Percentiles rank a stretch among this genome's conserved stretches.
phyloP scores from a whole-genome alignment of 2,329 filamentous ascomycete genomes.

The Stachybotrys echinatus region DNA sequence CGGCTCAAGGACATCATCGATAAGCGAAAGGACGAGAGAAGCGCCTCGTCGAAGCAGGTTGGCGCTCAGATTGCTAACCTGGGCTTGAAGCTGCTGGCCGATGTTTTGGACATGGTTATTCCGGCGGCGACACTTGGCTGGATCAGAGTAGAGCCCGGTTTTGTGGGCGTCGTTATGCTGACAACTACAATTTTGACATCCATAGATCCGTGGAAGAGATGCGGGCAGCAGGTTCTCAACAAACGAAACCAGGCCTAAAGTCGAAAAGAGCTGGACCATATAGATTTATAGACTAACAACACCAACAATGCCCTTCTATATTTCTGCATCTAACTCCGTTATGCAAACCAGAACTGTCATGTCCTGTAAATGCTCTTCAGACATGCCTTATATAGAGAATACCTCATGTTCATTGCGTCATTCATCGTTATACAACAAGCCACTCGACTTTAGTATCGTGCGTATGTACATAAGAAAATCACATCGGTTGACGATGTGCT shows the following conservation, averaged over 20 bases:
- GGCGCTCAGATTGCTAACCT: conserved; percentile 26
- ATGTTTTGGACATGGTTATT: conserved; percentile 57
- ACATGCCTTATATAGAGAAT: too few species aligned
- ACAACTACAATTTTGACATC: conserved; percentile 57
- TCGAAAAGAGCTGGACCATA: too few species aligned
- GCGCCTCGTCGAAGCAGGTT: conserved; percentile 21
- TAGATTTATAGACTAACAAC: too few species aligned
- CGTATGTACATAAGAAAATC: too few species aligned
- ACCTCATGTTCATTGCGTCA: too few species aligned
- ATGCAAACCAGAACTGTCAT: too few species aligned
- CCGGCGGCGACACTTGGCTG: conserved; percentile 58
- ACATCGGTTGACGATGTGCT: too few species aligned
- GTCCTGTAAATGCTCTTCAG: too few species aligned
- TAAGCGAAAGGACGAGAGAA: conserved; percentile 25
- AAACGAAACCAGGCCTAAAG: not conserved
- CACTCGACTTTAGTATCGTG: too few species aligned
- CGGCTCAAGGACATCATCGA: conserved; percentile 27
- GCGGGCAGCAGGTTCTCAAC: conserved; percentile 20
- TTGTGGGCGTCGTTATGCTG: conserved; percentile 54
- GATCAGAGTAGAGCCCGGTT: conserved; percentile 44
- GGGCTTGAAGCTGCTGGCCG: conserved; percentile 45
- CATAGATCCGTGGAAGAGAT: conserved; percentile 55
- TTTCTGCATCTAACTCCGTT: too few species aligned
- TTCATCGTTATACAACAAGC: too few species aligned
- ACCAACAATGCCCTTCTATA: too few species aligned